phyloP scores from a whole-genome alignment of 306 rosid species.

The Luffa aegyptiaca region DNA sequence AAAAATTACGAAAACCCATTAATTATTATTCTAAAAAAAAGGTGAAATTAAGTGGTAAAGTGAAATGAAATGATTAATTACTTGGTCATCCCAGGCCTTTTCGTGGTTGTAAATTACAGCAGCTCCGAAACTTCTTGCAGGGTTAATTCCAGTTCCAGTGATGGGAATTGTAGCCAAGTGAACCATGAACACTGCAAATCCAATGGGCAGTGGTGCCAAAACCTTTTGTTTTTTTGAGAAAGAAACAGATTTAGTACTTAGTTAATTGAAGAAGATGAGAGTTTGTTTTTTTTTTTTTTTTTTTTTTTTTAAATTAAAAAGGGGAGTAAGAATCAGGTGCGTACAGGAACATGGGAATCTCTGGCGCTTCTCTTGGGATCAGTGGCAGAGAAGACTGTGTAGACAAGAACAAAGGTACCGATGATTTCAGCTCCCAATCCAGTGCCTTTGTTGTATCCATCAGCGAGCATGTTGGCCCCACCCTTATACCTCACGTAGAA shows the following conservation, averaged over 20 bases:
- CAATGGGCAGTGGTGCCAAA: constrained; percentile 58
- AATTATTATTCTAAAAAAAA: not conserved
- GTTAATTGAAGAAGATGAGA: too few relatives aligned
- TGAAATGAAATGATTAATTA: not conserved
- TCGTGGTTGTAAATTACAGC: constrained; percentile 72
- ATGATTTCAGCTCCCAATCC: constrained; percentile 50
- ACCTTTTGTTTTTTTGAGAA: constrained; percentile 26
- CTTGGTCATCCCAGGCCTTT: constrained; percentile 84
- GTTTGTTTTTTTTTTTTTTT: too few relatives aligned
- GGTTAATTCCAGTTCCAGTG: constrained; percentile 94
- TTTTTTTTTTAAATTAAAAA: too few relatives aligned
- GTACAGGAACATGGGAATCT: constrained; percentile 82
- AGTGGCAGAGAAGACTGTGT: constrained; percentile 72
- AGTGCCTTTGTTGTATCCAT: constrained; percentile 57
- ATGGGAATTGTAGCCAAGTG: constrained; percentile 91
- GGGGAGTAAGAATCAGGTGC: too few relatives aligned
- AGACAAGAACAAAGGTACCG: too few relatives aligned
- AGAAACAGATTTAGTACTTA: too few relatives aligned
- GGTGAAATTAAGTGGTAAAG: too few relatives aligned
- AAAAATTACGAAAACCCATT: not conserved
- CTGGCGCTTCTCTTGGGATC: constrained; percentile 85
- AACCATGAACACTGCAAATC: constrained; percentile 55
- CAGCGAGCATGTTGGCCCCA: constrained; percentile 47
- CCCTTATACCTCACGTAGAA: constrained; percentile 38
- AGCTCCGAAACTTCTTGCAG: constrained; percentile 90